Conservation (phyloP, 2,329 filamentous ascomycete genomes). For the Cladosporium sp. region DNA sequence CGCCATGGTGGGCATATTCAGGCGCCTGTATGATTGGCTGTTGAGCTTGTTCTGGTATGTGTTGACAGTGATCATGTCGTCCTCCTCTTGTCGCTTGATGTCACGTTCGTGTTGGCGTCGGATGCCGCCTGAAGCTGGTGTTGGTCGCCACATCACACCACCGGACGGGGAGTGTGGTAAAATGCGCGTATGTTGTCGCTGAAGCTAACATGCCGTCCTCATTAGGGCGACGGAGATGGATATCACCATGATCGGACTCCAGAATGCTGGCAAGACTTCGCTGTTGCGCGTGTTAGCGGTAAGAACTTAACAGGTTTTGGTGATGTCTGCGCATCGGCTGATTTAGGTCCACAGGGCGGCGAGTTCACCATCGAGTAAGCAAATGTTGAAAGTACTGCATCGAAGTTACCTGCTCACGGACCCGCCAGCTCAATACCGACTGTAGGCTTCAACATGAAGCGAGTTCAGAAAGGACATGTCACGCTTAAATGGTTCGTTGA, state of each 20-base stretch:
- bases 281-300: slow-evolving; percentile 90
- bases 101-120: neutral
- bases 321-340: slow-evolving; percentile 5
- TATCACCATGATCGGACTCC: slow-evolving; percentile 96
- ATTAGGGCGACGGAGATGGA: slow-evolving; percentile 97
- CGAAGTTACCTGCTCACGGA: slow-evolving; percentile 27
- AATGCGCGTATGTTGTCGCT: slow-evolving; percentile 20
- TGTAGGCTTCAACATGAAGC: slow-evolving; percentile 98
- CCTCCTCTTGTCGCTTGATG: slow-evolving; percentile 11
- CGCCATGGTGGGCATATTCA: slow-evolving; percentile 84
- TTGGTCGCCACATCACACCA: neutral
- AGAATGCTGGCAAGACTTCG: slow-evolving; percentile 97
- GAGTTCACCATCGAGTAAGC: slow-evolving; percentile 96
- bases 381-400: no score
- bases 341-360: slow-evolving; percentile 63
- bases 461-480: slow-evolving; percentile 95
- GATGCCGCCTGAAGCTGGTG: neutral
- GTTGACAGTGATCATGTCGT: neutral
- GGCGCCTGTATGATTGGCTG: slow-evolving; percentile 96
- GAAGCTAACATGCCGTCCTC: slow-evolving; percentile 17
- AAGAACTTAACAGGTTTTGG: slow-evolving; percentile 46
- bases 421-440: slow-evolving; percentile 86
- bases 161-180: neutral
- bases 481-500: slow-evolving; percentile 76
- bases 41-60: slow-evolving; percentile 93